These are phyloP conservation scores for Cladosporium sp. DNA, from an alignment of 2,329 filamentous ascomycete genomes.

Conservation along the genomic window DNA sequence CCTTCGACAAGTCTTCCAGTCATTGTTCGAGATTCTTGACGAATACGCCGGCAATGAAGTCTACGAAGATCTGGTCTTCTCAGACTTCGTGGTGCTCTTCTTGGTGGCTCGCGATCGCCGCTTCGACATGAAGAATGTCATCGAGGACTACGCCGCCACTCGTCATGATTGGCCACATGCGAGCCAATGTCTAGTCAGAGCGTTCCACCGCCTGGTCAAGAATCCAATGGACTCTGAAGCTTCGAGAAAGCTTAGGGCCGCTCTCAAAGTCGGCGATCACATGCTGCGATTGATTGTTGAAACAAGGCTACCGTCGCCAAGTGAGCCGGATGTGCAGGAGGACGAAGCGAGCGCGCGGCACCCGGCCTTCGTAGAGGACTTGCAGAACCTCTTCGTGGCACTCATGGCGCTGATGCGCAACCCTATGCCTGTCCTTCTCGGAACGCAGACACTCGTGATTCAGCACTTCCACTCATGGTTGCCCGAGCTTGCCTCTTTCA, in stretches of 20 bases:
- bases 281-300: conserved; percentile 93
- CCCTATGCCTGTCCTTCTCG: conserved; percentile 74
- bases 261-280: conserved; percentile 90
- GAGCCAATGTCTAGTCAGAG: conserved; percentile 78
- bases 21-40: conserved; percentile 83
- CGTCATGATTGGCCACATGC: conserved; percentile 92
- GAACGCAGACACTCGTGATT: conserved; percentile 88
- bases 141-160: conserved; percentile 83
- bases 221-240: conserved; percentile 77
- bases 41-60: conserved; percentile 88
- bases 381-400: conserved; percentile 82
- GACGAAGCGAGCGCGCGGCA: conserved; percentile 61
- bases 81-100: conserved; percentile 78
- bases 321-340: conserved; percentile 7
- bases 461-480: conserved; percentile 97
- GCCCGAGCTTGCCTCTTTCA: conserved; percentile 73
- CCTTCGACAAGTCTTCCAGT: conserved; percentile 79
- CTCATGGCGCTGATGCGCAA: conserved; percentile 87
- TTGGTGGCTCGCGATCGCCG: conserved; percentile 91
- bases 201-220: conserved; percentile 75
- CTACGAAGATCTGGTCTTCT: conserved; percentile 88
- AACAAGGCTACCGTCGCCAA: conserved; percentile 62
- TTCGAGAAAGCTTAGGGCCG: conserved; percentile 76
- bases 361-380: conserved; percentile 72
- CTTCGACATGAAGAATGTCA: conserved; percentile 83